Base-by-base conservation (phyloP, 768 basidiomycete species). In the Thelephora aurantiotincta region DNA sequence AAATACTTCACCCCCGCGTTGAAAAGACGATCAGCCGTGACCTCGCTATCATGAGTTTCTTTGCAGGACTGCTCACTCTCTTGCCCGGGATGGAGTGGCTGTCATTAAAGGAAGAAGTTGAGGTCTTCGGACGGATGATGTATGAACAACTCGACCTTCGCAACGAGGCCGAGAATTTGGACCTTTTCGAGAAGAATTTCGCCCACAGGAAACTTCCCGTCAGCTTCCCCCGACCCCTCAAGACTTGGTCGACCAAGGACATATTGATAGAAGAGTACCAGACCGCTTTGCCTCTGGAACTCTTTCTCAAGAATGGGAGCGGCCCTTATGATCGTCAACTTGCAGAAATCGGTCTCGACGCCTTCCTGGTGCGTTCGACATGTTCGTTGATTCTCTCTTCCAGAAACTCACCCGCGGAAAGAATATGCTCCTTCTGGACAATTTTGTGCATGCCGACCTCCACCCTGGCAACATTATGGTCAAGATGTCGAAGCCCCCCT, bases 401-500 rank as follows among this genome's bases (percentile, higher is more conserved):
- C 13, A 22, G 46, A 44, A 50, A 33, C 47, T 57, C 37, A 46
- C 35, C 6, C 52, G 33, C 16, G 6, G 26, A 14, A 56, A 97
- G 90, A 91, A 97, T 66, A 99, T 99, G 96, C 77, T 99, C 16
- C 69, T 99, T 1, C 69, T 99, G 41, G 96, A 99, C 64, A 98
- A 99, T 63, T 99, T 96, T 63, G 91, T 94, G 9, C 96, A 98
- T 61, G 73, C 86, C 3, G 88, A 90, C 59, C 74, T 90, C 18
- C 88, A 89, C 60, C 85, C 88, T 2, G 94, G 94, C 26, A 98
- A 98, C 61, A 93, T 97, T 64, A 87, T 96, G 82, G 78, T 99
- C 68, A 96, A 94, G 60, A 98, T 98, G 68, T 82, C 78, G 58
- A 88, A 86, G 60, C 90, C 90, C 0, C 76, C 83, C 7, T 74